These are phyloP conservation scores for Berberis thunbergii DNA, from an alignment of 164 flowering plant species.

Conservation along the genomic window DNA sequence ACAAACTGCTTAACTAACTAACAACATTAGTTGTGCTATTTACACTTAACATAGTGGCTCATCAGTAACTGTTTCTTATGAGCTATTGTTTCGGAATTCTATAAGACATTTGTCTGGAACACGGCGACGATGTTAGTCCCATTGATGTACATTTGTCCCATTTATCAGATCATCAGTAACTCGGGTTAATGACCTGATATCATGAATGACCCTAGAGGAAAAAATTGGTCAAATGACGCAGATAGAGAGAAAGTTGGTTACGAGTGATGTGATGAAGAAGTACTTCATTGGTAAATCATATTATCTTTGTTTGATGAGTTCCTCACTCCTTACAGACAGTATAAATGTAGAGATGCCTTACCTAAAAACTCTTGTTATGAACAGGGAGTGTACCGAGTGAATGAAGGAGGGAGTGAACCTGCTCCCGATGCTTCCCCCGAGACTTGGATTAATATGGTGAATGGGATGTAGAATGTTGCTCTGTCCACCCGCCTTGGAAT, in stretches of 20 bases:
- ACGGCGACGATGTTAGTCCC: too few relatives aligned
- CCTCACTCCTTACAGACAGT: too few relatives aligned
- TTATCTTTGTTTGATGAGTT: too few relatives aligned
- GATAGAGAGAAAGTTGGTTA: conserved; percentile 27
- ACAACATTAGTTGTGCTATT: too few relatives aligned
- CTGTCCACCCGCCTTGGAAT: conserved; percentile 36
- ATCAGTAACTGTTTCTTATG: too few relatives aligned
- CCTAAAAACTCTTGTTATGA: not conserved
- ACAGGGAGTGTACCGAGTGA: conserved; percentile 46
- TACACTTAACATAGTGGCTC: too few relatives aligned
- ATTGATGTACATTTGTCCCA: too few relatives aligned
- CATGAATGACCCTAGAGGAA: conserved; percentile 35
- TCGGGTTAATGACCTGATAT: conserved; percentile 30
- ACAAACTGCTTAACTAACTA: too few relatives aligned
- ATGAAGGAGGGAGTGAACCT: conserved; percentile 42
- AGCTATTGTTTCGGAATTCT: too few relatives aligned
- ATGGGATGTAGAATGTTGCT: conserved; percentile 28
- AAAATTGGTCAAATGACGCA: conserved; percentile 45
- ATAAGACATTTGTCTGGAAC: too few relatives aligned
- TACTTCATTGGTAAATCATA: conserved; percentile 24
- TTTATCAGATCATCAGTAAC: too few relatives aligned
- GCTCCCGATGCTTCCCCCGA: conserved; percentile 19
- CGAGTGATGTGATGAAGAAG: conserved; percentile 28
- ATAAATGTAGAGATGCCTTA: too few relatives aligned
- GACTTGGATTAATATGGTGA: conserved; percentile 13